phyloP scores from a whole-genome alignment of 345 rosid species.

The Populus tremula region DNA sequence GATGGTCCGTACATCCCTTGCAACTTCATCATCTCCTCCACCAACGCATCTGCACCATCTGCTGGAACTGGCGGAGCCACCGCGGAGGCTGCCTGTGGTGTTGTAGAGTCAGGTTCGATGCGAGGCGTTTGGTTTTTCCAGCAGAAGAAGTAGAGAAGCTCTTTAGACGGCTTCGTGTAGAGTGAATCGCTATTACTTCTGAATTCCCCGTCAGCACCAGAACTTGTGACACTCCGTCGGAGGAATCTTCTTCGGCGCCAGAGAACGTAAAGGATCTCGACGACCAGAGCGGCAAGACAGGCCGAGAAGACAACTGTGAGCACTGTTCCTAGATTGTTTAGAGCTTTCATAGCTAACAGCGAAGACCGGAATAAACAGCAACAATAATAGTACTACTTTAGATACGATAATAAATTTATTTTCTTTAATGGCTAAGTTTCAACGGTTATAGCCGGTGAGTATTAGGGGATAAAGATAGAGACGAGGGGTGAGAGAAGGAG shows the following conservation, averaged over 20 bases:
- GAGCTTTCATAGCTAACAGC: constrained; percentile 33
- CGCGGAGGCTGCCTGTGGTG: not conserved
- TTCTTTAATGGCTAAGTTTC: not conserved
- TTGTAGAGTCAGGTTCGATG: constrained; percentile 37
- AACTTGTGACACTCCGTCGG: constrained; percentile 19
- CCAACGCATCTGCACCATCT: constrained; percentile 6
- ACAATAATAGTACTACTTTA: not conserved
- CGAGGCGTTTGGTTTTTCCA: constrained; percentile 51
- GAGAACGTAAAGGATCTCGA: constrained; percentile 47
- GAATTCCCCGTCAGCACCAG: constrained; percentile 16
- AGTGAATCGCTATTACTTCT: constrained; percentile 8
- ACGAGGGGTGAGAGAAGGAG: not conserved
- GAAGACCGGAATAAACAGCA: not conserved
- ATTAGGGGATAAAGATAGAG: not conserved
- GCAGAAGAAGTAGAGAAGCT: constrained; percentile 74
- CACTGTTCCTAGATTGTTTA: constrained; percentile 34
- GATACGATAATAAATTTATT: not conserved
- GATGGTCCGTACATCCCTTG: constrained; percentile 51
- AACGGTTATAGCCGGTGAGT: not conserved
- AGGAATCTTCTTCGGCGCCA: constrained; percentile 47
- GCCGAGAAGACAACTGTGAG: constrained; percentile 46
- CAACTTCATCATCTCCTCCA: constrained; percentile 37
- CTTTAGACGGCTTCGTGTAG: constrained; percentile 52
- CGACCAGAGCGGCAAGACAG: constrained; percentile 33
- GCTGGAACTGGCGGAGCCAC: constrained; percentile 21